Evolutionary conservation across 139 green algal species (phyloP), one percentile per base, ranked within the genome.

Genomic region (Picochlorum sp.): DNA sequence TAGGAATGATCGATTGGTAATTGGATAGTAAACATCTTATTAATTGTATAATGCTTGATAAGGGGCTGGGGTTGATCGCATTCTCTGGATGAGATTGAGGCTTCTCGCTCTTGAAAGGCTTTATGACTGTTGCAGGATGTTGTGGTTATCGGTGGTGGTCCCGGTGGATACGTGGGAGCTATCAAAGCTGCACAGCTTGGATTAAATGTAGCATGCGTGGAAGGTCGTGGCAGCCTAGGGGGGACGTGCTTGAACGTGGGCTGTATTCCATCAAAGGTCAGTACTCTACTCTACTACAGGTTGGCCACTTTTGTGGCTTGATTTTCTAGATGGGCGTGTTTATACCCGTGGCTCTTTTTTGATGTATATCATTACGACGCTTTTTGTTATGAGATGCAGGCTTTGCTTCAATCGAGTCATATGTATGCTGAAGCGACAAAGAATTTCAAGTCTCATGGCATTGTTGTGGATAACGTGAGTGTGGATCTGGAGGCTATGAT

Each of bases 171-270:
- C 64, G 93, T 99, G 6, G 90, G 84, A 13, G 88, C 93, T 9
- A 99, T 99, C 74, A 98, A 98, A 58, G 93, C 90, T 0, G 89
- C 69, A 0, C 93, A 99, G 75, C 77, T 99, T 5, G 93, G 93
- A 0, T 55, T 99, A 61, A 96, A 94, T 54, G 85, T 90, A 4
- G 80, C 89, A 0, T 99, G 93, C 58, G 80, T 99, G 12, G 93
- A 99, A 63, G 89, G 88, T 1, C 78, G 93, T 2, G 93, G 93
- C 16, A 59, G 70, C 0, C 70, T 99, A 24, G 93, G 93, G 12
- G 93, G 93, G 20, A 98, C 91, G 1, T 99, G 93, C 78, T 76
- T 99, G 7, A 99, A 99, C 58, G 91, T 99, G 4, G 93, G 93
- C 12, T 98, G 89, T 76, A 98, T 97, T 35, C 89, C 93, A 2